Conservation (phyloP, 495 filamentous ascomycete genomes). For the Aspergillus funiculosus region DNA sequence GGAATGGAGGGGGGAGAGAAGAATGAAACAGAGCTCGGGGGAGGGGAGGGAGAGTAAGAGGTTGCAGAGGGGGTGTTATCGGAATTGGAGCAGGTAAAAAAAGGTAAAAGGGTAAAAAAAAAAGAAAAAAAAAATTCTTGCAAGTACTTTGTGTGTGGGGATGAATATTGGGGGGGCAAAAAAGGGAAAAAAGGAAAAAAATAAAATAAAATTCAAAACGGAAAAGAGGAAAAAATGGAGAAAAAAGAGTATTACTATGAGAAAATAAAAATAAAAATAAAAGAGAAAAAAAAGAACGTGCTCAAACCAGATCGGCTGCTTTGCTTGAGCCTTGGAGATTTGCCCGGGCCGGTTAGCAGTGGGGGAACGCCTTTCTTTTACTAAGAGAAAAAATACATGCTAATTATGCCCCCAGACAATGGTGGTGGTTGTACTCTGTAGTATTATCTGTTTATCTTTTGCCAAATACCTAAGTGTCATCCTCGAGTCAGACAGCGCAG, state of each 20-base stretch:
- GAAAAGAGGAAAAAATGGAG: slow-evolving; percentile 14
- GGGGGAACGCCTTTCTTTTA: slow-evolving; percentile 13
- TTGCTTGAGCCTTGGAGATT: slow-evolving; percentile 22
- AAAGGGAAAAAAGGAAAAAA: slow-evolving; percentile 17
- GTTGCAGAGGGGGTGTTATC: slow-evolving; percentile 32
- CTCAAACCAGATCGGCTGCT: slow-evolving; percentile 25
- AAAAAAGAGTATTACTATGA: slow-evolving; percentile 3
- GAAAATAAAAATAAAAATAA: slow-evolving; percentile 18
- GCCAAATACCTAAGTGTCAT: too few species aligned
- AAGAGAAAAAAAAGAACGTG: slow-evolving; percentile 23
- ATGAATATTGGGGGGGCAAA: slow-evolving; percentile 24
- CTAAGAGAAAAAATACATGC: not conserved
- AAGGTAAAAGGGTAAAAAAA: slow-evolving; percentile 18
- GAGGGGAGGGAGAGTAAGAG: slow-evolving; percentile 34
- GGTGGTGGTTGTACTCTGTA: too few species aligned
- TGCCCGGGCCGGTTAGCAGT: slow-evolving; percentile 15
- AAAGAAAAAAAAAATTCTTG: slow-evolving; percentile 18
- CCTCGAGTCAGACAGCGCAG: too few species aligned
- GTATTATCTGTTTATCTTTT: slow-evolving; percentile 12
- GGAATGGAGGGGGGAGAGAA: slow-evolving; percentile 42
- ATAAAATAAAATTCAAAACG: slow-evolving; percentile 17
- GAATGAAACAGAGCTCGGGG: slow-evolving; percentile 27
- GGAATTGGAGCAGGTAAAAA: slow-evolving; percentile 25
- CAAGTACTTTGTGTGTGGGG: slow-evolving; percentile 26
- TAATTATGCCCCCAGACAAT: not conserved